These are phyloP conservation scores for Priceomyces haplophilus DNA, from an alignment of 805 yeast genomes.

Conservation along the genomic window DNA sequence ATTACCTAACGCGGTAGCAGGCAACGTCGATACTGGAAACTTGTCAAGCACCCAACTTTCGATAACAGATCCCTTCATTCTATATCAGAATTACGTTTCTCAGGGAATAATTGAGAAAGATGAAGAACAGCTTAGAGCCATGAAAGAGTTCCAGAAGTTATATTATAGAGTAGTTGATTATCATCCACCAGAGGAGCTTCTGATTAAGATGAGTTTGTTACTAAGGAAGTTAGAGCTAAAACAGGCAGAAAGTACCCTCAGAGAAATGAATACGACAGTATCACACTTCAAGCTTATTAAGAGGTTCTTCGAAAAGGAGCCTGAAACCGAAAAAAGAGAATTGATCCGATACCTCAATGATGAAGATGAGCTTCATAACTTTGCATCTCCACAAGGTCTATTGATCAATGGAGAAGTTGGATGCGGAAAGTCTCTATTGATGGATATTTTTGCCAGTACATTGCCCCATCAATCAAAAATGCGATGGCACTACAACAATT, in stretches of 20 bases:
- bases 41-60: slow-evolving; percentile 20
- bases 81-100: slow-evolving; percentile 53
- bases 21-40: not conserved
- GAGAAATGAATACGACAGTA: slow-evolving; percentile 10
- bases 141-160: slow-evolving; percentile 58
- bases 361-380: slow-evolving; percentile 55
- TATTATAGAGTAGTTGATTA: slow-evolving; percentile 59
- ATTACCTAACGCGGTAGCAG: slow-evolving; percentile 17
- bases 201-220: slow-evolving; percentile 41
- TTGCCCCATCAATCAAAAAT: slow-evolving; percentile 61
- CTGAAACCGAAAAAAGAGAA: slow-evolving; percentile 31
- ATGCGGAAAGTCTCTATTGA: slow-evolving; percentile 70
- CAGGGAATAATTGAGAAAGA: slow-evolving; percentile 54
- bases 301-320: slow-evolving; percentile 29
- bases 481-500: slow-evolving; percentile 70
- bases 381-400: slow-evolving; percentile 63
- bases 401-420: slow-evolving; percentile 67
- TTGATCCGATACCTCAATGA: slow-evolving; percentile 52
- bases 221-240: slow-evolving; percentile 32
- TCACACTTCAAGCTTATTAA: slow-evolving; percentile 17
- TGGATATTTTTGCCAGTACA: slow-evolving; percentile 67
- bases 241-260: slow-evolving; percentile 21
- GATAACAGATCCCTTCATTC: slow-evolving; percentile 60
- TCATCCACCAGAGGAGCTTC: slow-evolving; percentile 48
- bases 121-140: slow-evolving; percentile 58